Percentiles rank a stretch among this genome's conserved stretches.
Conservation (phyloP, 2,329 filamentous ascomycete species). For the Penicillium glabrum region DNA sequence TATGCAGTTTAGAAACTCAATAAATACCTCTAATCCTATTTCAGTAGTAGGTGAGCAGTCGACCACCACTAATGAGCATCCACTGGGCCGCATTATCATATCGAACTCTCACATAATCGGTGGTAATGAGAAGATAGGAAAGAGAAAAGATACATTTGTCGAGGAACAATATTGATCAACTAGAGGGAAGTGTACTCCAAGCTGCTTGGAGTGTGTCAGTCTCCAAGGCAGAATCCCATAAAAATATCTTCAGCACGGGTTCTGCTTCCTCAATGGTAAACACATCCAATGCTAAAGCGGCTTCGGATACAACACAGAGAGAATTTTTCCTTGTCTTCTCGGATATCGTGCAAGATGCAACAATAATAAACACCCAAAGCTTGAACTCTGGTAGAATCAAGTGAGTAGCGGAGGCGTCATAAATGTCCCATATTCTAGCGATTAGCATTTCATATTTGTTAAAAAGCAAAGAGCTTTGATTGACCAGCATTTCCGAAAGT, state of each 20-base stretch:
- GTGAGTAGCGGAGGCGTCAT: not conserved
- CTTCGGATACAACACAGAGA: not conserved
- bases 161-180: too few relatives aligned
- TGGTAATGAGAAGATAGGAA: too few relatives aligned
- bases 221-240: not conserved
- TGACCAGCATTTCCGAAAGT: not conserved
- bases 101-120: too few relatives aligned
- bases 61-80: too few relatives aligned
- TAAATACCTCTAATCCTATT: too few relatives aligned
- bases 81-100: too few relatives aligned
- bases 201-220: not conserved
- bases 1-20: too few relatives aligned
- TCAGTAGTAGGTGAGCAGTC: too few relatives aligned
- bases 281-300: not conserved
- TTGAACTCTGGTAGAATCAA: constrained; percentile 20
- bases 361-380: constrained; percentile 1
- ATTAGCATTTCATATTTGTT: not conserved
- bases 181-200: too few relatives aligned
- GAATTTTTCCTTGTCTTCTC: not conserved
- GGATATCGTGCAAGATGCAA: not conserved
- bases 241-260: not conserved
- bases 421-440: not conserved
- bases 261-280: not conserved
- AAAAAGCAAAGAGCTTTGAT: not conserved
- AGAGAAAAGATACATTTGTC: too few relatives aligned